Conservation (phyloP, 2,329 filamentous ascomycete genomes). For the Hypoxylon sp. region DNA sequence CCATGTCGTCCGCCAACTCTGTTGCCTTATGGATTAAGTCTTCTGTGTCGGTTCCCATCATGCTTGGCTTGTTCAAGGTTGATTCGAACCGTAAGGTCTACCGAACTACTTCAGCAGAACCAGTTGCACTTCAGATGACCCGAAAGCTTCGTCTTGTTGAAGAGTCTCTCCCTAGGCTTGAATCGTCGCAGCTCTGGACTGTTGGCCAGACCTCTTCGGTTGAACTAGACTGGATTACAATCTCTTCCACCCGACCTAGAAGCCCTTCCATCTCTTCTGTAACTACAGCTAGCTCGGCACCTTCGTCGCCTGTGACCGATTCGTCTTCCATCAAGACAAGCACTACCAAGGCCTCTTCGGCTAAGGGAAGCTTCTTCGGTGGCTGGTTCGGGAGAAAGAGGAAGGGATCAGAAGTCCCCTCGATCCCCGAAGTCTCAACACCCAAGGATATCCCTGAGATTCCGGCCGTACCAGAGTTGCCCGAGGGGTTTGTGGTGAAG, state of each 20-base stretch:
- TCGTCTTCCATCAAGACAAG: constrained; percentile 34
- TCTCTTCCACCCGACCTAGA: constrained; percentile 37
- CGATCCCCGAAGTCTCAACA: constrained; percentile 18
- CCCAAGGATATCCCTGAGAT: constrained; percentile 1
- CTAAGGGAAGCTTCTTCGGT: constrained; percentile 36
- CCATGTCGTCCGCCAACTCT: constrained; percentile 1
- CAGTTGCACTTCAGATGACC: constrained; percentile 48
- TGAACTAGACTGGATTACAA: constrained; percentile 44
- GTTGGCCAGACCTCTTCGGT: constrained; percentile 18
- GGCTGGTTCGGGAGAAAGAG: constrained; percentile 41
- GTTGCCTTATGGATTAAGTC: constrained; percentile 34
- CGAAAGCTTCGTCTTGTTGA: constrained; percentile 47
- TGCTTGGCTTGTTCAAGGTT: constrained; percentile 45
- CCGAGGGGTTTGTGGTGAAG: constrained; percentile 36
- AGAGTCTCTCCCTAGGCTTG: constrained; percentile 36
- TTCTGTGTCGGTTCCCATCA: not conserved
- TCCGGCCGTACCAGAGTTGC: constrained; percentile 31
- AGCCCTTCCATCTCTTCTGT: constrained; percentile 38
- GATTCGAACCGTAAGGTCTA: constrained; percentile 44
- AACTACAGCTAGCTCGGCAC: constrained; percentile 33
- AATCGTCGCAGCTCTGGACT: constrained; percentile 41
- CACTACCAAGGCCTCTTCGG: constrained; percentile 36
- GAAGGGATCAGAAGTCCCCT: constrained; percentile 25
- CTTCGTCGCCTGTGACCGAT: constrained; percentile 35
- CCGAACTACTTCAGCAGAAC: constrained; percentile 46